Evolutionary conservation across 805 yeast genomes (phyloP).

Genomic region (Starmerella cellae): DNA sequence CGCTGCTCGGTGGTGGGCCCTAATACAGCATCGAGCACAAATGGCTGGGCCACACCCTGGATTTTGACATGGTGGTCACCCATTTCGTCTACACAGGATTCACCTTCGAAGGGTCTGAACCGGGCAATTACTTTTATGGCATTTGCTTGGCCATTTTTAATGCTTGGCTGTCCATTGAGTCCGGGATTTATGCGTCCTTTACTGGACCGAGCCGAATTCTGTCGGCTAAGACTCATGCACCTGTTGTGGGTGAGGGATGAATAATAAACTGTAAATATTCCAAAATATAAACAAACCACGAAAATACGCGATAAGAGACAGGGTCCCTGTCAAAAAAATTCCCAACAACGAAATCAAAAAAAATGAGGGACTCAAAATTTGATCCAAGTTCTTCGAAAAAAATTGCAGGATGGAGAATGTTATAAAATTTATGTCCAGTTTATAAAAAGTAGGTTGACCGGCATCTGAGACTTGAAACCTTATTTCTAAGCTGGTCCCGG

Average conservation of each 20-base stretch:
- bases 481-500: no score
- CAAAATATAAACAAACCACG: not conserved
- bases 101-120: constrained; percentile 43
- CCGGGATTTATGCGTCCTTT: not conserved
- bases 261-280: not conserved
- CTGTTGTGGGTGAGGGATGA: not conserved
- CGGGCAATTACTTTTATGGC: constrained; percentile 53
- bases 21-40: constrained; percentile 57
- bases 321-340: no score
- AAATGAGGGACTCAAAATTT: no score
- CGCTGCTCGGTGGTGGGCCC: constrained; percentile 38
- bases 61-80: constrained; percentile 5
- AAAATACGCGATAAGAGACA: no score
- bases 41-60: constrained; percentile 23
- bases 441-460: no score
- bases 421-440: no score
- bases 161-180: not conserved
- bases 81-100: constrained; percentile 7
- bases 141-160: not conserved
- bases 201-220: constrained; percentile 1
- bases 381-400: no score
- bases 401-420: no score
- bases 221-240: constrained; percentile 4
- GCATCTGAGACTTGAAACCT: no score
- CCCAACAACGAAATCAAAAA: no score